Evolutionary conservation across 306 rosid species (phyloP).

Genomic region (Alnus glutinosa): DNA sequence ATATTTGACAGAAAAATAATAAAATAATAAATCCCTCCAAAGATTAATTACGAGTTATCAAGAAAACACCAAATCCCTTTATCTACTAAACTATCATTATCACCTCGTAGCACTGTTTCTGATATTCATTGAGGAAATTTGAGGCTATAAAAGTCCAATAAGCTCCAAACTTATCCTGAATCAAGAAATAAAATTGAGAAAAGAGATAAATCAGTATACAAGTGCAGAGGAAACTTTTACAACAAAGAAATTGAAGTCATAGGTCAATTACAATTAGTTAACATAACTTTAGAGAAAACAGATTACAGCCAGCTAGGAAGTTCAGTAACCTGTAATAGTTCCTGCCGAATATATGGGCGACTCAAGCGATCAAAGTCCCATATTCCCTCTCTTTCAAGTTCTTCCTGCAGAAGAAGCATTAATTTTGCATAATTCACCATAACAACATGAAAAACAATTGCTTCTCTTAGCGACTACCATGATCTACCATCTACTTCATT

Average conservation of each 20-base stretch:
- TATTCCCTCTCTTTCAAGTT: slow-evolving; percentile 88
- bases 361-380: slow-evolving; percentile 97
- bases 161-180: slow-evolving; percentile 83
- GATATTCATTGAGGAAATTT: slow-evolving; percentile 68
- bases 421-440: slow-evolving; percentile 17
- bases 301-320: slow-evolving; percentile 18
- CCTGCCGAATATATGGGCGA: slow-evolving; percentile 71
- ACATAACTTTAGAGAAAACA: slow-evolving; percentile 2
- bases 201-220: not conserved
- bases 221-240: not conserved
- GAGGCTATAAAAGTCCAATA: slow-evolving; percentile 80
- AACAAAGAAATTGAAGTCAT: not conserved
- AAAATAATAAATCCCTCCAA: slow-evolving; percentile 11
- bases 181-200: slow-evolving; percentile 16
- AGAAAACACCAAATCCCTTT: slow-evolving; percentile 1
- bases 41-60: slow-evolving; percentile 15
- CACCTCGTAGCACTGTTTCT: slow-evolving; percentile 73
- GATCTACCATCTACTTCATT: not conserved
- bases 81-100: slow-evolving; percentile 20
- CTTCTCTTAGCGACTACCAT: slow-evolving; percentile 13
- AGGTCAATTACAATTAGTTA: not conserved
- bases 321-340: slow-evolving; percentile 65
- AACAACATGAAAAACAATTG: slow-evolving; percentile 1
- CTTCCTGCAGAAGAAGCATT: slow-evolving; percentile 62
- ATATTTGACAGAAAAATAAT: slow-evolving; percentile 16